These are phyloP conservation scores for Kwoniella newhampshirensis DNA, from an alignment of 768 basidiomycete genomes.

Conservation along the genomic window DNA sequence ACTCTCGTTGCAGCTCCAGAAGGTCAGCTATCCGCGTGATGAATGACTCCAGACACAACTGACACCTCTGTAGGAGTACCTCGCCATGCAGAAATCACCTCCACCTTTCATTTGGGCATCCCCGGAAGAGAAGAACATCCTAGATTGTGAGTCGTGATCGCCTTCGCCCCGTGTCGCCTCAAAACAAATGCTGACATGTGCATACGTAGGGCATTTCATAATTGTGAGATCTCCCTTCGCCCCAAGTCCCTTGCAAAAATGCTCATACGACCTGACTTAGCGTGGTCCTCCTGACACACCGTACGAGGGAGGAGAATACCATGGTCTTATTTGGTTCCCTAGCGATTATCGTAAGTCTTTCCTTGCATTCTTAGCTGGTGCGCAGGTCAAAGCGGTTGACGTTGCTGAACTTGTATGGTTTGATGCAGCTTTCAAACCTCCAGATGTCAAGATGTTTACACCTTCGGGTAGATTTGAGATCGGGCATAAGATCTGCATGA, in stretches of 20 bases:
- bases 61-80: conserved; percentile 79
- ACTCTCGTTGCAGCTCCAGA: conserved; percentile 33
- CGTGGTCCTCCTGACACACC: conserved; percentile 93
- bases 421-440: conserved; percentile 73
- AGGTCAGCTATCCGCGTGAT: conserved; percentile 24
- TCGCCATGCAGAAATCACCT: conserved; percentile 85
- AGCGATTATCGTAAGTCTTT: conserved; percentile 70
- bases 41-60: conserved; percentile 1
- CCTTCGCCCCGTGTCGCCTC: not conserved
- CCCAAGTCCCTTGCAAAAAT: not conserved
- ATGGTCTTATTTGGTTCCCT: conserved; percentile 87
- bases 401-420: not conserved
- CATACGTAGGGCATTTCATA: conserved; percentile 79
- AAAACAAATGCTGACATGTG: conserved; percentile 3
- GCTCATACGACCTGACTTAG: conserved; percentile 54
- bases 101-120: conserved; percentile 95
- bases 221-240: conserved; percentile 64
- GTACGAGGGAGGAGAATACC: conserved; percentile 88
- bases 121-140: conserved; percentile 96
- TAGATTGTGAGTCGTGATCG: conserved; percentile 69
- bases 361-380: not conserved
- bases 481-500: conserved; percentile 82
- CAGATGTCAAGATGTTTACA: conserved; percentile 81
- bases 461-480: conserved; percentile 53
- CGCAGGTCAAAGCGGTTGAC: conserved; percentile 10